A percentile compares a stretch with the other conserved stretches of the same genome.
Conservation (phyloP, 2,329 filamentous ascomycete species). For the Neurospora sp. region DNA sequence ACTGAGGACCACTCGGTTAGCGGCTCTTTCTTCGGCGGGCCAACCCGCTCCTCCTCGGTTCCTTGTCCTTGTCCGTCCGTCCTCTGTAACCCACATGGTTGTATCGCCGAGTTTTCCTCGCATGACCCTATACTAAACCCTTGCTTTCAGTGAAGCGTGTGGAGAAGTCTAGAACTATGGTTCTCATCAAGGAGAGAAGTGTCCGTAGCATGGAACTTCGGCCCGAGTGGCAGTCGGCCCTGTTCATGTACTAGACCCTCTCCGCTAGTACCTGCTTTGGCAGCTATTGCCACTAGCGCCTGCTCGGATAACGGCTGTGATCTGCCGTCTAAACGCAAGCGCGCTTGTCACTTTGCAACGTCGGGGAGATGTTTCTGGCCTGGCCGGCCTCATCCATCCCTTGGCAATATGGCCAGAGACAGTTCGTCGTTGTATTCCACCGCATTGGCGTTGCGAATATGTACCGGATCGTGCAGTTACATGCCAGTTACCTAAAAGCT, state of each 20-base stretch:
- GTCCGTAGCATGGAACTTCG: background rate
- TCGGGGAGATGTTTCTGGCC: background rate
- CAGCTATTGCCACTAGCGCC: background rate
- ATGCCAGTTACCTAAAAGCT: background rate
- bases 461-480: background rate
- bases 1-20: conserved; percentile 15
- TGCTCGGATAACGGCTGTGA: background rate
- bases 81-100: background rate
- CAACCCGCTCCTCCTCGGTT: conserved; percentile 6
- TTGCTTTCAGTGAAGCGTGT: background rate
- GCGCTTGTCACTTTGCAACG: background rate
- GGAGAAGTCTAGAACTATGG: background rate
- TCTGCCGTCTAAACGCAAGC: background rate
- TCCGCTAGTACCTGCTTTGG: background rate
- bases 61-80: background rate
- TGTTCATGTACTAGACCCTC: background rate
- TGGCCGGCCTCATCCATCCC: background rate
- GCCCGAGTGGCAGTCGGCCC: background rate
- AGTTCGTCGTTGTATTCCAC: background rate
- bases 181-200: background rate
- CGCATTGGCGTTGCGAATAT: background rate
- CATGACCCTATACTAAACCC: background rate
- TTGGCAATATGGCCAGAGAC: background rate
- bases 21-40: conserved; percentile 13
- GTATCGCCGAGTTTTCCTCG: background rate